Base-by-base conservation (phyloP, 768 basidiomycete species). In the Fomitopsis serialis region DNA sequence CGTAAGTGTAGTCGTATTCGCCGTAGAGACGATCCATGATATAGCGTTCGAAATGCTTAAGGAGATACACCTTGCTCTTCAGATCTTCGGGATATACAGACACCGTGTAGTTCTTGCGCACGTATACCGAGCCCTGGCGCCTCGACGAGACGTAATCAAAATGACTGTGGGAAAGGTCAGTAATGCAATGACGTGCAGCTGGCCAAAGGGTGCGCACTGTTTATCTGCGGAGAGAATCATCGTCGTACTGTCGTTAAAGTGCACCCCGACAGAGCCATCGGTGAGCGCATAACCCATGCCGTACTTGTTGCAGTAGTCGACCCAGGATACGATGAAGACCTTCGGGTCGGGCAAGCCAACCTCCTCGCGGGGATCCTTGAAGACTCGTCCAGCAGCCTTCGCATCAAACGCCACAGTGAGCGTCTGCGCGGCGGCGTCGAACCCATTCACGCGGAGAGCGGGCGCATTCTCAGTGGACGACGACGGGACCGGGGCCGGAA, bases 271-370 rank as follows among this genome's bases (percentile, higher is more conserved):
- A 21, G 89, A 89, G 2, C 96, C 94, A 63, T 99, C 94, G 19
- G 93, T 96, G 64, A 98, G 74, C 3, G 93, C 92, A 68, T 97
- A 98, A 1, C 96, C 97, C 91, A 98, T 98, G n/a, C 96, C 97
- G 70, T 98, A 99, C 76, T 98, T 98, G 70, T 94, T 92, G 67
- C 92, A 96, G 66, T 98, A 98, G 68, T 98, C 97, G 40, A 98
- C 89, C 97, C 97, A 98, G n/a, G 90, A 91, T 2, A 89, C 91
- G 58, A 99, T 93, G 71, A 98, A 98, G 43, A 96, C 87, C 49
- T 78, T 78, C 54, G 92, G 89, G 17, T 83, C 77, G 0, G 76
- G 77, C 2, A 91, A 60, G 40, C 68, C 61, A 1, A 63, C 68
- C 25, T 83, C 82, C 42, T 76, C 73, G 45, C 79, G 72, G 2